Base-by-base conservation (phyloP, 768 basidiomycete genomes). In the Inosperma sp. region DNA sequence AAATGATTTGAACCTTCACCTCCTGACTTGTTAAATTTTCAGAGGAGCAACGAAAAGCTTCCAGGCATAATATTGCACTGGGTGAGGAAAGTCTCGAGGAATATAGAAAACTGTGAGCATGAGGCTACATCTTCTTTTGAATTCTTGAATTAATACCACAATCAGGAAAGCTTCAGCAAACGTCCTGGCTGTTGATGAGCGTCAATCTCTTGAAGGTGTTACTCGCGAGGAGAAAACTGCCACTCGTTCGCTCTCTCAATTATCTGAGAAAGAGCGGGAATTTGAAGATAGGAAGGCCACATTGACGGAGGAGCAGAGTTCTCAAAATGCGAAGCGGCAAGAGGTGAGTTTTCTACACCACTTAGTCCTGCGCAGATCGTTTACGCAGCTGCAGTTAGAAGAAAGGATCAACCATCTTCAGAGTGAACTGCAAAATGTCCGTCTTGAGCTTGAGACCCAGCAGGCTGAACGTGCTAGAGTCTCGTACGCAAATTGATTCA, bases 21-120 rank as follows among this genome's bases (percentile, higher is more conserved):
- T 10, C 7, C 41, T 52, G 13, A 51, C 23, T 1, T 45, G 27
- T 27, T 46, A 19, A 26, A 13, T 57, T 26, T 23, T 13, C 58
- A 89, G 92, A 92, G 75, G 81, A 81, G 23, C 86, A 89, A 59
- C 72, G 86, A 48, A 80, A 75, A 60, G 77, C 83, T 5, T 84
- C 88, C 8, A 80, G 84, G 60, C 73, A 80, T 49, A 94, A 88
- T 36, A 71, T 89, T 36, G 83, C 88, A 0, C 72, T 99, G 5
- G 87, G 81, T 49, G 84, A 90, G 62, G 84, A 89, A 51, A 89
- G 85, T 61, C 71, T 98, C 12, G 84, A 87, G 31, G 89, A 97
- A 64, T 99, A 99, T 65, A 83, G 83, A 9, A 72, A 77, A 64
- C 74, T 94, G 88, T 92, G 54, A 37, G 86, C 68, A 35, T 33